These are phyloP conservation scores for Hylodesmum podocarpum DNA, from an alignment of 306 rosid genomes.

Conservation along the genomic window DNA sequence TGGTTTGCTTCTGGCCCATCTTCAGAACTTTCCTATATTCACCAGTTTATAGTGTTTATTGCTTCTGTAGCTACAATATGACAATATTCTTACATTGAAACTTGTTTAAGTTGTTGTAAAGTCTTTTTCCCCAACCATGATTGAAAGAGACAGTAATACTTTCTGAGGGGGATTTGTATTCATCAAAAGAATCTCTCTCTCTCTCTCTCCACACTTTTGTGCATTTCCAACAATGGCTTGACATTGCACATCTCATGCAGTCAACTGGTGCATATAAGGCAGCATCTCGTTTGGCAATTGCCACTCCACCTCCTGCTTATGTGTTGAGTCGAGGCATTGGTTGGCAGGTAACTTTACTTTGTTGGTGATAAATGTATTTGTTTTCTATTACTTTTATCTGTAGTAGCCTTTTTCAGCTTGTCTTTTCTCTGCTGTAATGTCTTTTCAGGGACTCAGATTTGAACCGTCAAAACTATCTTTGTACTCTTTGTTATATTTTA, in stretches of 20 bases:
- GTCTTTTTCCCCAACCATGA: not conserved
- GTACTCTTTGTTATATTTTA: too few relatives aligned
- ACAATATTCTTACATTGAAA: not conserved
- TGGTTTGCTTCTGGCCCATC: not conserved
- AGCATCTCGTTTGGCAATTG: constrained; percentile 83
- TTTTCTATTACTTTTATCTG: too few relatives aligned
- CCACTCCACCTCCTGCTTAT: constrained; percentile 93
- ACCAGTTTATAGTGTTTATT: not conserved
- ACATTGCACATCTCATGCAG: constrained; percentile 41
- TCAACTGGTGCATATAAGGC: constrained; percentile 89
- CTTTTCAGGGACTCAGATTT: too few relatives aligned
- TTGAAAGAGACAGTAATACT: not conserved
- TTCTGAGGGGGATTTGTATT: not conserved
- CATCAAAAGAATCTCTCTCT: not conserved
- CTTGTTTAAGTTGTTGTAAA: not conserved
- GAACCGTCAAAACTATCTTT: too few relatives aligned
- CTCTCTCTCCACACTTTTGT: not conserved
- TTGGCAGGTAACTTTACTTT: constrained; percentile 72
- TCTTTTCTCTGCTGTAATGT: too few relatives aligned
- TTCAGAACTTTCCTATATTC: not conserved
- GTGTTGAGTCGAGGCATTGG: constrained; percentile 94
- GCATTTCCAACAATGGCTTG: constrained; percentile 9
- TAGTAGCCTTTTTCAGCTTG: too few relatives aligned
- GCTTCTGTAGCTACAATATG: not conserved
- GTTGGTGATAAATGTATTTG: too few relatives aligned